These are phyloP conservation scores for Globisporangium cystogenes DNA, from an alignment of 352 stramenopile genomes.

Conservation along the genomic window DNA sequence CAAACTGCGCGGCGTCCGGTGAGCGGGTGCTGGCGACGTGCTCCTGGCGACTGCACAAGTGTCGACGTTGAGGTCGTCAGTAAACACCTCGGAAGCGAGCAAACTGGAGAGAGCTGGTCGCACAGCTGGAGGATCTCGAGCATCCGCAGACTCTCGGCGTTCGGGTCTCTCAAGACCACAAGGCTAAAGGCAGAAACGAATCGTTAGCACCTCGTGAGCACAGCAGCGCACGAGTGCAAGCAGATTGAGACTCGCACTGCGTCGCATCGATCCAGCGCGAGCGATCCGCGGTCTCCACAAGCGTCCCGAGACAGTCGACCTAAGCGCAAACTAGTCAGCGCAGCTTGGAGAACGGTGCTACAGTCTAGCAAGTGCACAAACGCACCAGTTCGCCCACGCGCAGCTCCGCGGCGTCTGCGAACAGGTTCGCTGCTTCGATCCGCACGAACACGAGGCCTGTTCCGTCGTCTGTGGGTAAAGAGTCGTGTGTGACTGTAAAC, in stretches of 20 bases:
- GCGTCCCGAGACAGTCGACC: constrained; percentile 33
- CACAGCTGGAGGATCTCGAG: constrained; percentile 59
- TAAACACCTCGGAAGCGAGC: neutral
- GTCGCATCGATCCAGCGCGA: constrained; percentile 29
- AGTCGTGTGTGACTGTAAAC: neutral
- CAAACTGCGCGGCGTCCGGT: neutral
- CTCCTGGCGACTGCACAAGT: neutral
- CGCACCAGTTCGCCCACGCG: constrained; percentile 25
- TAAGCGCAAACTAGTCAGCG: constrained; percentile 2
- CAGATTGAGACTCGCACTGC: constrained; percentile 16
- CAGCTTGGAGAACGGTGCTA: neutral
- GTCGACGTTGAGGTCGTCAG: neutral
- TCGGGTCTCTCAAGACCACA: constrained; percentile 37
- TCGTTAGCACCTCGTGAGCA: neutral
- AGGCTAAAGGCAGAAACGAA: constrained; percentile 16
- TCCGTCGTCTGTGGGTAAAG: constrained; percentile 26
- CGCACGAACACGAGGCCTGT: constrained; percentile 26
- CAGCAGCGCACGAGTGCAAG: neutral
- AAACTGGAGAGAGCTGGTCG: constrained; percentile 3
- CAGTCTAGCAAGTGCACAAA: neutral
- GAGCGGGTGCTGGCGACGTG: neutral
- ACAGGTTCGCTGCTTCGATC: constrained; percentile 6
- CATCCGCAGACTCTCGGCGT: constrained; percentile 54
- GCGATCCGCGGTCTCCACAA: constrained; percentile 19
- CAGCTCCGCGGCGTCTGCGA: constrained; percentile 12